Evolutionary conservation across 2,329 filamentous ascomycete genomes (phyloP), one percentile per base, ranked within the genome.

Genomic region (Nannizziopsis arthrosporioides): DNA sequence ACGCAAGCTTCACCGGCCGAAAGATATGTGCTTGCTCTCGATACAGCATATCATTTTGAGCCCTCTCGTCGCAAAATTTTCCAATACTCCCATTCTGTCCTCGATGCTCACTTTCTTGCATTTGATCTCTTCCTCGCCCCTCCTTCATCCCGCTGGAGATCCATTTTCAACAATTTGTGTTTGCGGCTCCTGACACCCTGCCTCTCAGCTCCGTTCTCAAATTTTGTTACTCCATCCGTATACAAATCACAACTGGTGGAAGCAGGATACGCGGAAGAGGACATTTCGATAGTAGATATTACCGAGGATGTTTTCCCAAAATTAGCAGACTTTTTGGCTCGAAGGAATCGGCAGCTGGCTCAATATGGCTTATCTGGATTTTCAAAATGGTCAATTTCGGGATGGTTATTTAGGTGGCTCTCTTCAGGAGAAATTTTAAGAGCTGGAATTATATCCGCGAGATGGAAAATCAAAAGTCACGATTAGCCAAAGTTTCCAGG

Each of bases 1-100:
- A 4, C 34, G 7, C 27, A 30, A 14, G 44, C 27, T 32, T 6
- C 35, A n/a, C 17, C 44, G n/a, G 36, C 30, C 9, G 51, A 54
- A 31, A 46, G 53, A 37, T 54, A 53, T 42, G 53, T 79, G 0
- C 63, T 79, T 1, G 76, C 71, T 0, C 64, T 79, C 0, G 76
- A 79, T 55, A 74, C 74, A 2, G 57, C 77, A 4, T 79, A 80
- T 47, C 75, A 79, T 56, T 79, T 78, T 55, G 64, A 63, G 0
- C 76, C 75, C 0, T 77, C 74, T 0, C 63, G 76, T 11, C 64
- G 60, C 47, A 68, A 70, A 0, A 55, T 77, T 2, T 66, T 78
- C 11, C 48, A 60, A 6, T 63, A 72, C 38, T 67, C 72, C 1
- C 59, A 63, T 3, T 56, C 53, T 2, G 59, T 59, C 0, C 63